Conservation (phyloP, 164 flowering plant genomes). For the Annona cherimola region DNA sequence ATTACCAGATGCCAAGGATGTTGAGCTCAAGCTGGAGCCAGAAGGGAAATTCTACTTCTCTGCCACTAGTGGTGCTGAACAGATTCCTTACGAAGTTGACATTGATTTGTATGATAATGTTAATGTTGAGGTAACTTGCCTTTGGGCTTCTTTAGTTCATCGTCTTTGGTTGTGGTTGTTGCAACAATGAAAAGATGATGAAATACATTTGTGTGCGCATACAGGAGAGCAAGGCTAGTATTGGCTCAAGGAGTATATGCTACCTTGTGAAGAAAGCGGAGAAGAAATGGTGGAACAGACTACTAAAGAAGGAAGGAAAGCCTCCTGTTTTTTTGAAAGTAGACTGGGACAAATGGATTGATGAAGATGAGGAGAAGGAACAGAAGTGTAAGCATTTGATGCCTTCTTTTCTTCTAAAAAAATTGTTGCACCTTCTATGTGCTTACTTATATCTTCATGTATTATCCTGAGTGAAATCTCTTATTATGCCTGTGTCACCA, state of each 20-base stretch:
- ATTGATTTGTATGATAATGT: conserved; percentile 51
- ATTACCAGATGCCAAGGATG: conserved; percentile 71
- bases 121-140: conserved; percentile 44
- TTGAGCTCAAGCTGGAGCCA: conserved; percentile 60
- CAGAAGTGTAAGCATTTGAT: not conserved
- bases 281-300: conserved; percentile 66
- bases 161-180: not conserved
- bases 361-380: conserved; percentile 65
- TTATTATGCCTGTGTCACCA: conserved; percentile 7
- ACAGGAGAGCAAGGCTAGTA: conserved; percentile 63
- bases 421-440: not conserved
- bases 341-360: conserved; percentile 84
- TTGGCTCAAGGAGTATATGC: conserved; percentile 44
- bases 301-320: conserved; percentile 52
- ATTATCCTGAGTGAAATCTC: not conserved
- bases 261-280: conserved; percentile 65
- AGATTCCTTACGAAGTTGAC: conserved; percentile 46
- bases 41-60: conserved; percentile 64
- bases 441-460: not conserved
- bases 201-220: not conserved
- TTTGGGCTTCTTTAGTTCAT: not conserved
- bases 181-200: not conserved
- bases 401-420: not conserved
- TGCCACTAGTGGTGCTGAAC: conserved; percentile 34
- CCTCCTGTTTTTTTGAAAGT: conserved; percentile 57